Conservation (phyloP, 768 basidiomycete genomes). For the Boletales sp. region DNA sequence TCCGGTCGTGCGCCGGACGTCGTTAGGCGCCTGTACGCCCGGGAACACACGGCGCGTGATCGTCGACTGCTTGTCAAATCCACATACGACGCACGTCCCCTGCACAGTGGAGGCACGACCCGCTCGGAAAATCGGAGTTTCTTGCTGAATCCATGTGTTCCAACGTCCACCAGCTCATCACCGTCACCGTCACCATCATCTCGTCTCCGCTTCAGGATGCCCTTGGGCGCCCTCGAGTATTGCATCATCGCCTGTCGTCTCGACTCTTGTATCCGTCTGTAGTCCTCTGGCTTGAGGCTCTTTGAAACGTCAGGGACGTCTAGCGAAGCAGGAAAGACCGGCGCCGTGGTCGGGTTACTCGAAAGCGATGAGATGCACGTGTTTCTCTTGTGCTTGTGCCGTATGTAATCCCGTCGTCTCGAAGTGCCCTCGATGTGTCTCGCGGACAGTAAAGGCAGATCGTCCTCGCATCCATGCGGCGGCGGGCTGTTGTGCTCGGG, state of each 20-base stretch:
- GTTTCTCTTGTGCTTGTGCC: constrained; percentile 28
- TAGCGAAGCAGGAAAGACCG: constrained; percentile 13
- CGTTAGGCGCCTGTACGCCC: constrained; percentile 13
- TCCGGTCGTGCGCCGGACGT: constrained; percentile 11
- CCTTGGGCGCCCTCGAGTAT: constrained; percentile 20
- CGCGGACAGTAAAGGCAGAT: constrained; percentile 13
- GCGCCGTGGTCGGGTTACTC: constrained; percentile 5
- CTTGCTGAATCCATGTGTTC: constrained; percentile 12
- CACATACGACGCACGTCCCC: constrained; percentile 12
- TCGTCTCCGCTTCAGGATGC: constrained; percentile 28
- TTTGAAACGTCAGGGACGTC: constrained; percentile 17
- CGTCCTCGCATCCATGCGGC: constrained; percentile 18
- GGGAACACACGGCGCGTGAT: constrained; percentile 11
- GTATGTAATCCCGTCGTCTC: constrained; percentile 26
- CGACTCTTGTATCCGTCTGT: constrained; percentile 19
- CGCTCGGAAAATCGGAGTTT: constrained; percentile 21
- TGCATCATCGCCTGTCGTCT: constrained; percentile 28
- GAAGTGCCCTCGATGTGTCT: constrained; percentile 23
- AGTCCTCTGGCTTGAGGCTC: constrained; percentile 23
- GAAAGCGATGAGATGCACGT: constrained; percentile 24
- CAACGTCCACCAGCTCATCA: constrained; percentile 3
- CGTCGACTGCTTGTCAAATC: constrained; percentile 15
- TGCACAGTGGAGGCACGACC: neutral
- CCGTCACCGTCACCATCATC: constrained; percentile 25
- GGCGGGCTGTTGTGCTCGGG: neutral